A percentile compares a stretch with the other conserved stretches of the same genome.
Conservation (phyloP, 257 asterid genomes). For the Fraxinus americana region DNA sequence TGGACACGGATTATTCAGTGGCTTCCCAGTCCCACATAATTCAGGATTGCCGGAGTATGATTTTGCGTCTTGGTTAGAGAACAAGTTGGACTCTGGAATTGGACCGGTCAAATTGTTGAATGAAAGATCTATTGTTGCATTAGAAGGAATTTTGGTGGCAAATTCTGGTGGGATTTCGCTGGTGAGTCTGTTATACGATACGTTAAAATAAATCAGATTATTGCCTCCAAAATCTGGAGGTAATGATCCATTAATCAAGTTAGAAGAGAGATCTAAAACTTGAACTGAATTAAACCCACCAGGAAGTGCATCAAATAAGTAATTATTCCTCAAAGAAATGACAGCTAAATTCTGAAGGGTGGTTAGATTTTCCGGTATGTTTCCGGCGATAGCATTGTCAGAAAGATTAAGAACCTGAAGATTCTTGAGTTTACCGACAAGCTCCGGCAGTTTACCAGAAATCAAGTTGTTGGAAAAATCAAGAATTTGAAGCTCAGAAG, state of each 20-base stretch:
- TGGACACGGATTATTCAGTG: slow-evolving; percentile 52
- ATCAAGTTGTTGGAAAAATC: slow-evolving; percentile 77
- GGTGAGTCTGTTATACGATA: slow-evolving; percentile 70
- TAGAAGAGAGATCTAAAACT: slow-evolving; percentile 81
- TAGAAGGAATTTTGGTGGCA: slow-evolving; percentile 39
- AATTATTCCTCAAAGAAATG: slow-evolving; percentile 67
- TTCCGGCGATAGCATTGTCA: slow-evolving; percentile 71
- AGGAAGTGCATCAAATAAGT: slow-evolving; percentile 64
- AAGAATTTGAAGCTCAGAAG: slow-evolving; percentile 55
- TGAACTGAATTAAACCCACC: slow-evolving; percentile 56
- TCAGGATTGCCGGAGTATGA: slow-evolving; percentile 61
- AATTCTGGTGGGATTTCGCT: slow-evolving; percentile 74
- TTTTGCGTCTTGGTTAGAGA: slow-evolving; percentile 40
- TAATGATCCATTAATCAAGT: slow-evolving; percentile 70
- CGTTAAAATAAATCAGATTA: slow-evolving; percentile 47
- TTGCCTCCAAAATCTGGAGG: slow-evolving; percentile 67
- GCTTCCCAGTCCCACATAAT: slow-evolving; percentile 80
- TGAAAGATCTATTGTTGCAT: slow-evolving; percentile 76
- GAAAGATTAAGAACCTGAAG: slow-evolving; percentile 76
- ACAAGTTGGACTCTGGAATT: slow-evolving; percentile 56
- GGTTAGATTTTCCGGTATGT: slow-evolving; percentile 52
- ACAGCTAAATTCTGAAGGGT: slow-evolving; percentile 47
- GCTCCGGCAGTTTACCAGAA: slow-evolving; percentile 70
- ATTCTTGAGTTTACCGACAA: slow-evolving; percentile 39
- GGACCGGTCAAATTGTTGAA: slow-evolving; percentile 63